Base-by-base conservation (phyloP, 2,329 filamentous ascomycete genomes). In the Microcera coccophila region DNA sequence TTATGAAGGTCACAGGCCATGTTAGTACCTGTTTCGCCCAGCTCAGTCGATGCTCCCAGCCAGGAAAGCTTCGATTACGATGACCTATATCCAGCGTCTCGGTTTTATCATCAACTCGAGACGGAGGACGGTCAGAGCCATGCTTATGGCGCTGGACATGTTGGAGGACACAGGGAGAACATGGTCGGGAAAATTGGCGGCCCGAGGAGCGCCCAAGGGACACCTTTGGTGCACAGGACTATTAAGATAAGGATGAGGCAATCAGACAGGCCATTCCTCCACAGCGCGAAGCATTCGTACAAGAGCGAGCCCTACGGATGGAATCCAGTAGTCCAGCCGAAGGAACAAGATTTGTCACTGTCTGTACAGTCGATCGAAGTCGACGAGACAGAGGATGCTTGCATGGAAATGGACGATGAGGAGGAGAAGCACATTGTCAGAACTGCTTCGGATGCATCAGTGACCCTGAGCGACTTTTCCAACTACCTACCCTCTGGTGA, bases 1-100 rank as follows among this genome's bases (percentile, higher is more conserved):
- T 76, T 75, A 75, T 82, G 76, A 79, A 69, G 71, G 65, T 73
- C 62, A 67, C 73, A 79, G 76, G 77, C 69, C 74, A 72, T 73
- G 71, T 67, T 73, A 68, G 65, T 65, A 67, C 67, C 69, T 60
- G 61, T 62, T 60, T 55, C 66, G 63, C 50, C 54, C 41, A 44
- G 49, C 39, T 43, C 46, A 46, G 54, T 38, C 42, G 47, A 54
- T 51, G 45, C 57, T 47, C 42, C 44, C 42, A 50, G 40, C 22
- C 26, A 45, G 36, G 52, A 50, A 39, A 38, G 38, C 38, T 34
- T 18, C 33, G 57, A 58, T 32, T 73, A 71, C 65, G 69, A 71
- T 55, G 71, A 73, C 54, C 68, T 71, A 20, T 70, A 74, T 54
- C 68, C 69, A 48, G 73, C 71, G 49, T 62, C 67, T 46, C 66